Evolutionary conservation across 768 basidiomycete genomes (phyloP), one percentile per base, ranked within the genome.

Genomic region (Amanita rubescens): DNA sequence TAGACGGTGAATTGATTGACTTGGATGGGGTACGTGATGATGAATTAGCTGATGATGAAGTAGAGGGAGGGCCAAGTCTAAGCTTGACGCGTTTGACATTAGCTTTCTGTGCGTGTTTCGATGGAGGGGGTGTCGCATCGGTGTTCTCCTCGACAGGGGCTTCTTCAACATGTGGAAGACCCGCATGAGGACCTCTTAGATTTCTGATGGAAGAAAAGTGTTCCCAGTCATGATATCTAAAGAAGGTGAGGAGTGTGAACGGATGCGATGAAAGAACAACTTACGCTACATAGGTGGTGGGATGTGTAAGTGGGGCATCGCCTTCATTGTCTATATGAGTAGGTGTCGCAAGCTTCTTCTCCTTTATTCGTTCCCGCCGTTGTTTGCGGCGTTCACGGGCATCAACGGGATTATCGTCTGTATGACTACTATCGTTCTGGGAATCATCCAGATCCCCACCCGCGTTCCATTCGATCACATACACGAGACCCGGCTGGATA

Each of bases 121-220:
- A 57, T 14, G 71, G 62, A 65, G 53, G 43, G 63, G 63, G 6
- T 63, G n/a, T 34, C 30, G 14, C 41, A 27, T 48, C 69, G 12
- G 65, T 52, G n/a, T 63, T 62, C 8, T 67, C 59, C 2, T 67
- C 65, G 0, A 69, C 67, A 0, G 71, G 66, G 0, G 70, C 66
- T 66, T 92, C 90, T 39, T 67, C 62, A 2, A 90, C 80, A 50
- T 69, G 68, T 3, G 90, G 89, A 14, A 83, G 72, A 7, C 90
- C 93, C 0, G 80, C 71, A 64, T 93, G 91, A 0, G 92, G 93
- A 1, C 93, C 93, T 14, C 75, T 75, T 50, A 93, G 71, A 66
- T 91, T 94, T 43, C 93, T 86, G 55, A 95, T 89, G n/a, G 87
- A 90, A 11, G 89, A 92, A 62, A 94, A 95, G 65, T 95, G 93